These are phyloP conservation scores for Cyclospora cayetanensis DNA, from an alignment of 169 alveolate genomes.

Conservation along the genomic window DNA sequence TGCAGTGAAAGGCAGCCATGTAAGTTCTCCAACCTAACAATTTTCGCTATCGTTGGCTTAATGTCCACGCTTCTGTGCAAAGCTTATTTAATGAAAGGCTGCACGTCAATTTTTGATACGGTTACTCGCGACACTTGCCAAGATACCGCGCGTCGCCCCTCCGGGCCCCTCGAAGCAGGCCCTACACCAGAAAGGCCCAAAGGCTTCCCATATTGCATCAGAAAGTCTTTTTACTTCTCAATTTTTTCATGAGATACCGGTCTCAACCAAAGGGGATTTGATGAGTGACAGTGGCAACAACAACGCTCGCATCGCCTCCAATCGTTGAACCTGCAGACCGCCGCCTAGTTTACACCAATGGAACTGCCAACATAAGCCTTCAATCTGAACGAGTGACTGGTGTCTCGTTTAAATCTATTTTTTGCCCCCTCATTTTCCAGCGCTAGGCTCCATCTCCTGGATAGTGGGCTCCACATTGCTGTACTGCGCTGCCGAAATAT, in stretches of 20 bases:
- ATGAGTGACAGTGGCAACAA: neutral
- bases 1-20: too few relatives aligned
- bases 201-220: neutral
- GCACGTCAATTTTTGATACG: too few relatives aligned
- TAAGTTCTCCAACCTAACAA: too few relatives aligned
- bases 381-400: neutral
- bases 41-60: too few relatives aligned
- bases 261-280: neutral
- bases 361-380: neutral
- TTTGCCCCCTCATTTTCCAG: neutral
- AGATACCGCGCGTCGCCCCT: too few relatives aligned
- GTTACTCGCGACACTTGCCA: too few relatives aligned
- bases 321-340: constrained; percentile 3
- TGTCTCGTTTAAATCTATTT: neutral
- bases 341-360: neutral
- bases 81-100: too few relatives aligned
- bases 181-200: neutral
- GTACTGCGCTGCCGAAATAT: neutral
- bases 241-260: neutral
- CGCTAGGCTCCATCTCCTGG: neutral
- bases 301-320: neutral
- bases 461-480: neutral
- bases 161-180: constrained; percentile 62
- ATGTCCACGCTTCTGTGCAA: too few relatives aligned
- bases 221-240: neutral